Evolutionary conservation across 148 eudicot genomes (phyloP).

Genomic region (Rhododendron griersonianum): DNA sequence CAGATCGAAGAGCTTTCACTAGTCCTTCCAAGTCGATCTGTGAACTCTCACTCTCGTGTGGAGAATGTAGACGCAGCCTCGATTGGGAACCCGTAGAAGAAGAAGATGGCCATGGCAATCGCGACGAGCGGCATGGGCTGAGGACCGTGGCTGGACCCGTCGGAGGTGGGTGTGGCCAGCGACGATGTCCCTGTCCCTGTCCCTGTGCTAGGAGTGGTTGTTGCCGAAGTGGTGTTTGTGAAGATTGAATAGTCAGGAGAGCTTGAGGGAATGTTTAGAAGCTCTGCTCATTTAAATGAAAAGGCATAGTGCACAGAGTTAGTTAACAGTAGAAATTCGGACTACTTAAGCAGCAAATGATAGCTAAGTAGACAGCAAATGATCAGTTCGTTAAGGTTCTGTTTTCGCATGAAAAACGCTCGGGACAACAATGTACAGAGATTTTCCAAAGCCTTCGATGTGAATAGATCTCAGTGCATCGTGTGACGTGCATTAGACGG

Average conservation of each 20-base stretch:
- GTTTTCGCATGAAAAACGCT: not conserved
- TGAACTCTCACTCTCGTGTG: not conserved
- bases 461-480: too few relatives aligned
- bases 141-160: not conserved
- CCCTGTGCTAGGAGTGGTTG: not conserved
- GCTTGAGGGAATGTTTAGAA: constrained; percentile 31
- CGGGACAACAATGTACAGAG: not conserved
- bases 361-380: not conserved
- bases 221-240: constrained; percentile 13
- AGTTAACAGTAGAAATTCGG: not conserved
- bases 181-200: not conserved
- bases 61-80: not conserved
- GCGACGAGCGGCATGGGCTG: not conserved
- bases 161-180: not conserved
- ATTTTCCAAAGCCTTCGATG: too few relatives aligned
- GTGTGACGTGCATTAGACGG: too few relatives aligned
- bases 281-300: constrained; percentile 15
- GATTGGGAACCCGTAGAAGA: not conserved
- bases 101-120: constrained; percentile 1
- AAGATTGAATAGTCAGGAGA: constrained; percentile 44
- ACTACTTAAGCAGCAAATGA: not conserved
- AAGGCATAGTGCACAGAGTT: not conserved
- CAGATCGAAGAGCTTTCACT: not conserved
- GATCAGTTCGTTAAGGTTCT: not conserved
- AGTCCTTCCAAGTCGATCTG: not conserved